Evolutionary conservation across 1,139 yeast genomes (phyloP), one percentile per base, ranked within the genome.

Genomic region (Suhomyces coccinellae): DNA sequence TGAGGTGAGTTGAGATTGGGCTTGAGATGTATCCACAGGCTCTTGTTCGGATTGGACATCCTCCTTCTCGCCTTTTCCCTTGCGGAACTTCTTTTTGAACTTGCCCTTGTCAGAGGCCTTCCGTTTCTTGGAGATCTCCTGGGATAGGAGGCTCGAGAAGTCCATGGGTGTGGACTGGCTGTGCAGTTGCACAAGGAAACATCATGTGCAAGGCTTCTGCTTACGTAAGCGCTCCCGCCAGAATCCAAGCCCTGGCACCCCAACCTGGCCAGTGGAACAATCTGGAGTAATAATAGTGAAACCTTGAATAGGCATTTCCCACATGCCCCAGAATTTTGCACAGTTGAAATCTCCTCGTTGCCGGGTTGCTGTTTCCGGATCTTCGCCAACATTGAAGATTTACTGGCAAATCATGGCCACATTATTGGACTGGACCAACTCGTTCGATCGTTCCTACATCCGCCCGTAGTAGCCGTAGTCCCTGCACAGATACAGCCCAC

Each of bases 121-220:
- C 45, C 65, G 51, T 49, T 67, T 62, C 54, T 64, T 63, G 48
- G 65, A 66, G 49, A 71, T 72, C 43, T 65, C 67, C 37, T 69
- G 63, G 38, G 67, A 64, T 38, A 72, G 52, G 30, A 69, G 50
- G 38, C 55, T 57, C n/a, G 69, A 57, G 38, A 71, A 61, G 52
- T 69, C 71, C 69, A 72, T 60, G 24, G 24, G n/a, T n/a, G n/a
- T n/a, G n/a, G n/a, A n/a, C n/a, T 22, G 26, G 26, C 6, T 22
- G 9, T 9, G 7, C 12, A 10, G 6, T 33, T 33, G 20, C 27
- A 27, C 20, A 33, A 33, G 26, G 8, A 6, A 9, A 26, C 28
- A 26, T 26, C 29, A 20, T 26, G n/a, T 26, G 29, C 29, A 11
- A 8, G 29, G 26, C 26, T 22, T 22, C 29, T 11, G 29, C 29